These are phyloP conservation scores for Zizania latifolia DNA, from an alignment of 176 grass and related monocot genomes.

Conservation along the genomic window DNA sequence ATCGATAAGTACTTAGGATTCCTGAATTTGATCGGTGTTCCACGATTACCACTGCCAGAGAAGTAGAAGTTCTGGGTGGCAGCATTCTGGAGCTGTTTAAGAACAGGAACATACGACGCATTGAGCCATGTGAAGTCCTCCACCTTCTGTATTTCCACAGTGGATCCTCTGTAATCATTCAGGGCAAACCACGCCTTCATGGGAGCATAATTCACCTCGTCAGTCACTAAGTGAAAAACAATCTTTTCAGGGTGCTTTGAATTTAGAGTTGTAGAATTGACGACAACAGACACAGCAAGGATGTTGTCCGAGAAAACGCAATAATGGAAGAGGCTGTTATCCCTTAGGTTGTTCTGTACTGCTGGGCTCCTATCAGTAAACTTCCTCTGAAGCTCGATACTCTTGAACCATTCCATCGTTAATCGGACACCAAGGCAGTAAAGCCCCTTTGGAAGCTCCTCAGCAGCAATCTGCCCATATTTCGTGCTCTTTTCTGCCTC, in stretches of 20 bases:
- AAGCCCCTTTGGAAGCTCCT: constrained; percentile 92
- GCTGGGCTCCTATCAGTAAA: constrained; percentile 41
- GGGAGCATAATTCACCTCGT: constrained; percentile 88
- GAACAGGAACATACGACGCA: constrained; percentile 84
- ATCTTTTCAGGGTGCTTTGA: constrained; percentile 63
- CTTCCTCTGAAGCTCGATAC: constrained; percentile 58
- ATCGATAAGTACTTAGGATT: constrained; percentile 98
- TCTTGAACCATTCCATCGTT: constrained; percentile 89
- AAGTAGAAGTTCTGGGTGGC: constrained; percentile 97
- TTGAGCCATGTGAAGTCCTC: constrained; percentile 96
- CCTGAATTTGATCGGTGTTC: constrained; percentile 91
- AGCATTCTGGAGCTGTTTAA: constrained; percentile 91
- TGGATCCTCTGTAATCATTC: constrained; percentile 72
- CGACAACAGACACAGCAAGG: constrained; percentile 76
- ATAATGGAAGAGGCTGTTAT: constrained; percentile 79
- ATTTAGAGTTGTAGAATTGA: constrained; percentile 85
- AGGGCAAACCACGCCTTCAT: constrained; percentile 93
- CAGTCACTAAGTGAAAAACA: constrained; percentile 95
- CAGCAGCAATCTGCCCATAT: constrained; percentile 91
- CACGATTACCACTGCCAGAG: constrained; percentile 59
- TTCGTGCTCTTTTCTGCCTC: constrained; percentile 86
- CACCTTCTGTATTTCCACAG: constrained; percentile 83
- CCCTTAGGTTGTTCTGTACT: constrained; percentile 60
- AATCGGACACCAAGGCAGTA: constrained; percentile 85
- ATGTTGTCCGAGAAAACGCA: constrained; percentile 99